A percentile compares a stretch with the other conserved stretches of the same genome.
Evolutionary conservation across 1,284 basidiomycete species (phyloP).

Genomic region (Papiliotrema nemorosa): DNA sequence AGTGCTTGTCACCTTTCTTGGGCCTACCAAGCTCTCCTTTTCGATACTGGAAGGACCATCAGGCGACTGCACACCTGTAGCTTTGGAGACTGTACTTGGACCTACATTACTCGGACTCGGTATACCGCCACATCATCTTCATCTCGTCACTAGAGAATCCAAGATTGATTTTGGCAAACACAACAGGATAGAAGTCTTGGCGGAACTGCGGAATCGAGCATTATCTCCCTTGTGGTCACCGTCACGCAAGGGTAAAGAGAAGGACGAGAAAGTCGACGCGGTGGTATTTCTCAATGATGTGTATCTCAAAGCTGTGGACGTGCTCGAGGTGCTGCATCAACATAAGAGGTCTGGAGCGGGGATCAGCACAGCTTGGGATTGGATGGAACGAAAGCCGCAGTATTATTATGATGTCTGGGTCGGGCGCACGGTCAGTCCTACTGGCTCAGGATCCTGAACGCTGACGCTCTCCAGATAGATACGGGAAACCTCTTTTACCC

Average conservation of each 20-base stretch:
- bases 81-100: slow-evolving; percentile 34
- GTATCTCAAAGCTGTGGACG: slow-evolving; percentile 39
- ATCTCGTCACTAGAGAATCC: slow-evolving; percentile 32
- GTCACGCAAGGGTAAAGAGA: slow-evolving; percentile 14
- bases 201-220: slow-evolving; percentile 44
- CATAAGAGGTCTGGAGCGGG: slow-evolving; percentile 33
- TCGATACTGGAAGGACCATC: slow-evolving; percentile 49
- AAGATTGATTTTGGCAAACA: slow-evolving; percentile 36
- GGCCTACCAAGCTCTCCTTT: slow-evolving; percentile 33
- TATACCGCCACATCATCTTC: slow-evolving; percentile 27
- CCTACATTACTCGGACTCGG: slow-evolving; percentile 37
- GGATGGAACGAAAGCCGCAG: slow-evolving; percentile 41
- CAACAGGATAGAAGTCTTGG: slow-evolving; percentile 47
- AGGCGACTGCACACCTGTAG: slow-evolving; percentile 39
- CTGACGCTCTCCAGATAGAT: slow-evolving; percentile 33
- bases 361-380: slow-evolving; percentile 48
- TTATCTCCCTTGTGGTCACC: slow-evolving; percentile 39
- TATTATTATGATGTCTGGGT: slow-evolving; percentile 51
- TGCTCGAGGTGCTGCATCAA: slow-evolving; percentile 46
- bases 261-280: slow-evolving; percentile 23
- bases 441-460: neutral
- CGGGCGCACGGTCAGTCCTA: slow-evolving; percentile 37
- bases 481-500: slow-evolving; percentile 50
- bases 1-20: slow-evolving; percentile 38
- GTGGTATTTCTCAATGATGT: slow-evolving; percentile 51